phyloP scores from a whole-genome alignment of 352 stramenopile species.

The Globisporangium rhizosaccharum region DNA sequence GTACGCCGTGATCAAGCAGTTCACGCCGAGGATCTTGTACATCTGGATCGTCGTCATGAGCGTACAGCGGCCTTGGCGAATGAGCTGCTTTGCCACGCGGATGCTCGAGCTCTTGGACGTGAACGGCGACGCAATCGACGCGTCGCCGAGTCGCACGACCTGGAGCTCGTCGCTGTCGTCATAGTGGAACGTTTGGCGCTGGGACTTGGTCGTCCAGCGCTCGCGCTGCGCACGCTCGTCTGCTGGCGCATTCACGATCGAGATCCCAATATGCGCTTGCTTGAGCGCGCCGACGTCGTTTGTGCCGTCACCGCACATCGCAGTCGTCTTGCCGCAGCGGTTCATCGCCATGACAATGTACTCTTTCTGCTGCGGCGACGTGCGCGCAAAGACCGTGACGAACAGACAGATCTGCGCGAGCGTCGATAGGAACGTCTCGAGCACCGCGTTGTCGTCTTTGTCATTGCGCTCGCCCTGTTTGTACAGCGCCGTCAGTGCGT shows the following conservation, averaged over 20 bases:
- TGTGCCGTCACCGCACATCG: slow-evolving; percentile 96
- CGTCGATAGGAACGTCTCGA: slow-evolving; percentile 23
- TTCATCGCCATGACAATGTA: slow-evolving; percentile 88
- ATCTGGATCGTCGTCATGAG: slow-evolving; percentile 95
- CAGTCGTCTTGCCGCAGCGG: slow-evolving; percentile 68
- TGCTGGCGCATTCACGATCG: slow-evolving; percentile 75
- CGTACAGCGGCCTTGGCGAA: slow-evolving; percentile 94
- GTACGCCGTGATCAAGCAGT: slow-evolving; percentile 93
- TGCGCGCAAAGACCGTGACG: slow-evolving; percentile 86
- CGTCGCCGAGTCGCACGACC: slow-evolving; percentile 93
- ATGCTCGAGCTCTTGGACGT: slow-evolving; percentile 88
- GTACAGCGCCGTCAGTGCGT: slow-evolving; percentile 22
- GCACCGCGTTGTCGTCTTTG: slow-evolving; percentile 18
- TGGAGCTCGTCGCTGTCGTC: slow-evolving; percentile 33
- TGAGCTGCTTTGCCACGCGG: slow-evolving; percentile 79
- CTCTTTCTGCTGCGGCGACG: slow-evolving; percentile 92
- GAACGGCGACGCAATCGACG: slow-evolving; percentile 96
- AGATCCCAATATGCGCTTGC: slow-evolving; percentile 91
- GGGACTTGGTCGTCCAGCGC: not conserved
- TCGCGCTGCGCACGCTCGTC: slow-evolving; percentile 8
- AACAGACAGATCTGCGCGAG: slow-evolving; percentile 29
- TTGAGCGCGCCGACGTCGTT: slow-evolving; percentile 94
- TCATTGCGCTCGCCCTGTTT: slow-evolving; percentile 2
- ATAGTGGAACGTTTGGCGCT: slow-evolving; percentile 13
- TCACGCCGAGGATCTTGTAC: slow-evolving; percentile 93